Evolutionary conservation across 345 rosid genomes (phyloP).

Genomic region (Ceriops zippeliana): DNA sequence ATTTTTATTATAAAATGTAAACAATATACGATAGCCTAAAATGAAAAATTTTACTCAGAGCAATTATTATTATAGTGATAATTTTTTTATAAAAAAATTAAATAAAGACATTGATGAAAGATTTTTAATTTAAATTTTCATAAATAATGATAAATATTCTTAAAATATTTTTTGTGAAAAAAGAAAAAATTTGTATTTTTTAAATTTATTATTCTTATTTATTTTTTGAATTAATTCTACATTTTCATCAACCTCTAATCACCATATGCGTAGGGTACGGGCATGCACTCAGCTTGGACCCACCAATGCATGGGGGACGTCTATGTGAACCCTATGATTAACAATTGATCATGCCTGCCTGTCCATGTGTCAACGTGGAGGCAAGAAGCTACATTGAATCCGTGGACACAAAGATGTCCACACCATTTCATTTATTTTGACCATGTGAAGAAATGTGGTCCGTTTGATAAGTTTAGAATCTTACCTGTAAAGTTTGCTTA

Average conservation of each 20-base stretch:
- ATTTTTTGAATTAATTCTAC: not conserved
- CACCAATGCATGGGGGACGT: conserved; percentile 10
- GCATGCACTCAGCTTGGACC: conserved; percentile 33
- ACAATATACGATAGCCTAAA: too few relatives aligned
- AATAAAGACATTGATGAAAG: too few relatives aligned
- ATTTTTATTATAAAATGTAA: too few relatives aligned
- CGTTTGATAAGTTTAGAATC: not conserved
- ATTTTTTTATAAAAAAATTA: too few relatives aligned
- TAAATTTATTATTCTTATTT: too few relatives aligned
- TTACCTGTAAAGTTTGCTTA: too few relatives aligned
- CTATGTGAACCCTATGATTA: conserved; percentile 7
- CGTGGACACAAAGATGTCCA: not conserved
- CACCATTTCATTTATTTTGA: not conserved
- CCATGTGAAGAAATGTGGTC: conserved; percentile 22
- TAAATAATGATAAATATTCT: too few relatives aligned
- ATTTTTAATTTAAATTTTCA: too few relatives aligned
- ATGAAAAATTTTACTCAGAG: too few relatives aligned
- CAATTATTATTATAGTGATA: too few relatives aligned
- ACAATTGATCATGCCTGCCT: not conserved
- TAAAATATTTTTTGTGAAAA: too few relatives aligned
- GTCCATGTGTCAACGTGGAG: conserved; percentile 7
- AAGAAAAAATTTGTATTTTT: too few relatives aligned
- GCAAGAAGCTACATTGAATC: not conserved
- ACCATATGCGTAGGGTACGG: conserved; percentile 38
- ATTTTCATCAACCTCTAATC: conserved; percentile 1